Base-by-base conservation (phyloP, 1,139 yeast genomes). In the Taphrina betulina region DNA sequence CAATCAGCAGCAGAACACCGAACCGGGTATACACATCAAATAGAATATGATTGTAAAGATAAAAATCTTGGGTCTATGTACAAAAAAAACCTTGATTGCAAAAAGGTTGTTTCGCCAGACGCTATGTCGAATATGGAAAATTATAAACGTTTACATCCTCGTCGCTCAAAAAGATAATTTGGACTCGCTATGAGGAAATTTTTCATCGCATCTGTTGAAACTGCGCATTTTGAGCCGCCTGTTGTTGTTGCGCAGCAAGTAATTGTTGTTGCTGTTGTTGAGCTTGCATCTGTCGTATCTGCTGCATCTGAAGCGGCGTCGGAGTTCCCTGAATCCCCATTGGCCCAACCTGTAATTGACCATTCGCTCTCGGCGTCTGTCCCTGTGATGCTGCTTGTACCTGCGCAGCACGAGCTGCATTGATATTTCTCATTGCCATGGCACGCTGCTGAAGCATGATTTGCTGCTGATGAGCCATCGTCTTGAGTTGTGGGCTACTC, bases 211-310 rank as follows among this genome's bases (percentile, higher is more conserved):
- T 31, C 48, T 43, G 48, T 37, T 43, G 48, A 8, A 23, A 16
- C n/a, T 34, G 48, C 7, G 38, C 38, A 31, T 20, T 43, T 20
- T 43, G 48, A 5, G 38, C 38, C 10, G 48, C 48, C 20, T 43
- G 48, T 20, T 43, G 48, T 20, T 43, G 48, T n/a, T n/a, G n/a
- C 26, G 48, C 48, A 10, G 38, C 38, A n/a, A 43, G 26, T 37
- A 43, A 31, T n/a, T 43, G 48, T 34, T 50, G 45, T 26, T 44
- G 57, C 38, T 56, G 56, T 16, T 43, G 52, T 24, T 42, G 57
- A 28, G 56, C 42, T 20, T 56, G 58, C 40, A 43, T 43, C 46
- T 51, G 56, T 20, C 44, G 20, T 24, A 42, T 42, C 45, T 26
- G 56, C 48, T 36, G 56, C 58, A 42, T 36, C 48, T 33, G 58